Conservation (phyloP, 805 yeast genomes). For the Candida boidinii region DNA sequence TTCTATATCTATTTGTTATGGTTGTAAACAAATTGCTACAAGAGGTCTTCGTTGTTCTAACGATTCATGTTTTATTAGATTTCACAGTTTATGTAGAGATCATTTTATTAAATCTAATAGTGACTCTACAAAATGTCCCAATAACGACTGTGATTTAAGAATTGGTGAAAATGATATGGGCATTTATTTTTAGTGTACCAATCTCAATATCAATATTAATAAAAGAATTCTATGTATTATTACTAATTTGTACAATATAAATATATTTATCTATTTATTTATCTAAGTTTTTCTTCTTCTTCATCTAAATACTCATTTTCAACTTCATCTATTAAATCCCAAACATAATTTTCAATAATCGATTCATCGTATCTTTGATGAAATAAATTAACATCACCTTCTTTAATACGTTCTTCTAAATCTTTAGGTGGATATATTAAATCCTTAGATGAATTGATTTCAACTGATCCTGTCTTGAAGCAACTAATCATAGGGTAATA, state of each 20-base stretch:
- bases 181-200: too few species aligned
- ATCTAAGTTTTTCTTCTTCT: constrained; percentile 3
- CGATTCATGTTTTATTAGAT: constrained; percentile 27
- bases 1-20: constrained; percentile 34
- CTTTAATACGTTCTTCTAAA: constrained; percentile 15
- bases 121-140: constrained; percentile 22
- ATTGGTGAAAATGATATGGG: constrained; percentile 6
- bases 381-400: constrained; percentile 37
- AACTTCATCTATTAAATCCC: constrained; percentile 81
- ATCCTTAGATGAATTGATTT: constrained; percentile 60
- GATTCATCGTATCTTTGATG: constrained; percentile 55
- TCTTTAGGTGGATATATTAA: constrained; percentile 38
- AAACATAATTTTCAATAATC: constrained; percentile 71
- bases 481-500: constrained; percentile 88
- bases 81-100: constrained; percentile 41
- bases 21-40: constrained; percentile 47
- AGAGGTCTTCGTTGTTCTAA: constrained; percentile 36
- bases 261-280: too few species aligned
- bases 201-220: too few species aligned
- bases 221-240: too few species aligned
- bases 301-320: constrained; percentile 54
- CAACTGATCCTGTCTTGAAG: constrained; percentile 69
- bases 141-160: constrained; percentile 14
- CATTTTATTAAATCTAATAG: constrained; percentile 28
- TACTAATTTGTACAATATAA: too few species aligned